These are phyloP conservation scores for Pythium coloratum DNA, from an alignment of 352 stramenopile species.

Conservation along the genomic window DNA sequence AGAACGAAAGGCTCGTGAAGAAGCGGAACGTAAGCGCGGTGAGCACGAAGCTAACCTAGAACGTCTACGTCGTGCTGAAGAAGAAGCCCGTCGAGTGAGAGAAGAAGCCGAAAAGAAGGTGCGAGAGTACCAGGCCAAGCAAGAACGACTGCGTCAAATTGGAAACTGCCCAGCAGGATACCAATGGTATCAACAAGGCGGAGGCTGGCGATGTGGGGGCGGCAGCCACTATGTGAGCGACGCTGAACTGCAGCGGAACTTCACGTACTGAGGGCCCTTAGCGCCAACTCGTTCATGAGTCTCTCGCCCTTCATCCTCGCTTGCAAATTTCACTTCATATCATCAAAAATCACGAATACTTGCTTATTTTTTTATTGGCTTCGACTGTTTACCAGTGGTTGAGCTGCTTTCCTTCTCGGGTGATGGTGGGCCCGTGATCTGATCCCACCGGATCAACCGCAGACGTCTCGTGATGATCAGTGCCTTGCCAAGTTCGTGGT, in stretches of 20 bases:
- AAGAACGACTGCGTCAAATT: conserved; percentile 57
- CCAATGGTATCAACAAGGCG: conserved; percentile 46
- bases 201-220: conserved; percentile 69
- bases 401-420: not conserved
- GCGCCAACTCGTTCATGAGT: not conserved
- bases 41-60: not conserved
- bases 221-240: conserved; percentile 71
- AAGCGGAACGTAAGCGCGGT: not conserved
- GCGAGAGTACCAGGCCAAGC: conserved; percentile 15
- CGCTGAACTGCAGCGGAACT: conserved; percentile 48
- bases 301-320: not conserved
- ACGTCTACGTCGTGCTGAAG: not conserved
- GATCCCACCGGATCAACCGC: conserved; percentile 66
- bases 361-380: not conserved
- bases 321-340: no score
- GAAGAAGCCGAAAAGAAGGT: conserved; percentile 23
- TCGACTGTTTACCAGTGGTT: not conserved
- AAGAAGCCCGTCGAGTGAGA: not conserved
- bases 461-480: conserved; percentile 66
- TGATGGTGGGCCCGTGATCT: conserved; percentile 27
- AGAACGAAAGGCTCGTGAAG: not conserved
- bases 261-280: conserved; percentile 28
- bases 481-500: conserved; percentile 46
- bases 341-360: not conserved
- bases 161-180: conserved; percentile 63